Evolutionary conservation across 202 grass and related monocot genomes (phyloP), one percentile per base, ranked within the genome.

Genomic region (Carex arenaria): DNA sequence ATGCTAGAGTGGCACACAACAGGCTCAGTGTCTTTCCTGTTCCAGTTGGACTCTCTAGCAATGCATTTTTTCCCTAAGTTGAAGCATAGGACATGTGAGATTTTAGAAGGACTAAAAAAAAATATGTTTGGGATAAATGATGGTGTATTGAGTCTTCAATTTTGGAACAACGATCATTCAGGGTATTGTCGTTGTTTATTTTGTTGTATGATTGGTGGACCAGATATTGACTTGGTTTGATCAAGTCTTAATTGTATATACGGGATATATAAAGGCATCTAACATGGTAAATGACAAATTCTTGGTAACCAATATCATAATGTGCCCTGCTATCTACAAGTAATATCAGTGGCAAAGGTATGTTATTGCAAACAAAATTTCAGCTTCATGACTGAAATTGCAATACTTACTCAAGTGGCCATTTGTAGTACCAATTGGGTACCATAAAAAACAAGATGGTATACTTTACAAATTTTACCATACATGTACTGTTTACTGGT

Each of bases 11-110:
- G 5, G 92, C 91, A 74, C 92, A 98, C 51, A 98, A 86, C 52
- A 98, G 89, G 86, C 92, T 91, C 40, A 98, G 89, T 22, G 92
- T 98, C 84, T 98, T 98, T 69, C 95, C 92, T 80, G 95, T 98
- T 72, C 92, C 95, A 4, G 91, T 98, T 15, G 95, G 95, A 42
- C 95, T 98, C 86, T 98, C 95, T 47, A 98, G 83, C 71, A 95
- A 86, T 72, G 95, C 95, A 86, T 98, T 98, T 45, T 89, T 90
- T 40, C 92, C 88, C 90, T 97, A 71, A 0, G 71, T 84, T 84
- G 64, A 47, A 83, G 73, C 20, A 55, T 32, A 82, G 47, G 64
- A 68, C 52, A 76, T 68, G 20, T 55, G 64, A 72, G 40, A 62
- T 14, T n/a, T 77, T 32, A 26, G 51, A 61, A 78, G 23, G 10